Evolutionary conservation across 73 alveolate genomes (phyloP), one percentile per base, ranked within the genome.

Genomic region (Paramecium tetraurelia): DNA sequence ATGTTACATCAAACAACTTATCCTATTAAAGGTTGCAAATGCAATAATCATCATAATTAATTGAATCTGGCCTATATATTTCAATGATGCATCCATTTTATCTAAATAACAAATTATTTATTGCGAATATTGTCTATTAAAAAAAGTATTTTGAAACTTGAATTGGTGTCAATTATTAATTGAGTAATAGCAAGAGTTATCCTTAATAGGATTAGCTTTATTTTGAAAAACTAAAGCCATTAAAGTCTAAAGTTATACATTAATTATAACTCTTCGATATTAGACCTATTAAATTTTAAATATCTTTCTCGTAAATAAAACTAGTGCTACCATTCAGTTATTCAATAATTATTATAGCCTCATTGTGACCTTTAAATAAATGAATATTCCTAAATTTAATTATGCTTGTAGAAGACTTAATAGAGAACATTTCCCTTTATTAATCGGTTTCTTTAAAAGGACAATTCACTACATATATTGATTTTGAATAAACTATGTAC

Each of bases 371-470:
- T 80, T 48, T 80, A 12, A 18, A 80, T 38, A 46, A 18, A 80
- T 80, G 90, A 7, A 80, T 41, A 80, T 80, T 44, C 27, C 75
- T 80, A 48, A 80, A 80, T 80, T 80, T 80, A 21, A 46, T 63
- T 10, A 80, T 8, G 11, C 20, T 22, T 24, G 27, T 46, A 40
- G 90, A 80, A 1, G 90, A 80, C 24, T 29, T 80, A 12, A 80
- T 41, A 8, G 5, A 80, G 24, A 40, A 48, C 90, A 80, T 80
- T 14, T 80, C 90, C 18, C 75, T 80, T 48, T 43, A 80, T 80
- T 80, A 22, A 12, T 80, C 90, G 3, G 90, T 14, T 41, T 80
- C 90, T 22, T 40, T 80, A 80, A 43, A 80, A 21, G 90, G 90
- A 7, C 16, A 41, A 46, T 80, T 18, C 2, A 80, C 75, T 1